Evolutionary conservation across 805 yeast species (phyloP).

Genomic region (Monosporozyma servazzii): DNA sequence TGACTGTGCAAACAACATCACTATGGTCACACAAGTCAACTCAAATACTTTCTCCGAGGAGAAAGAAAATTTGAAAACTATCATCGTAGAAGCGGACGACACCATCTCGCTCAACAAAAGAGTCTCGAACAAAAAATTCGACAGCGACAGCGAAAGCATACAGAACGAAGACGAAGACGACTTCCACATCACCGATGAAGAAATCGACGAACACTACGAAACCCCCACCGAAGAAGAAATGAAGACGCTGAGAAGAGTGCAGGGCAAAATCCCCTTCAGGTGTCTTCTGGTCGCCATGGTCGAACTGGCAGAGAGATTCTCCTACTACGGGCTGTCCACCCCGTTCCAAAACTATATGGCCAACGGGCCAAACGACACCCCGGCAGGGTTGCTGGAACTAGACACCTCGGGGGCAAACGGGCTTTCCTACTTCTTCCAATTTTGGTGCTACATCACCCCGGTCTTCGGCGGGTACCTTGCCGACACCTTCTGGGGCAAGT

Average conservation of each 20-base stretch:
- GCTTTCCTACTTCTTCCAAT: conserved; percentile 64
- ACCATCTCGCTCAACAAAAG: background rate
- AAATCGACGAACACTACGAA: conserved; percentile 73
- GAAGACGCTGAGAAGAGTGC: conserved; percentile 22
- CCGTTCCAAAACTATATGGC: conserved; percentile 77
- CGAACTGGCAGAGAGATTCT: conserved; percentile 73
- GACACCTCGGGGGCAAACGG: conserved; percentile 61
- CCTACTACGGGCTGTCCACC: conserved; percentile 70
- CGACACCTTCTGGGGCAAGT: conserved; percentile 67
- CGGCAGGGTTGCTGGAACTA: conserved; percentile 48
- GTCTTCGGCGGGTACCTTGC: conserved; percentile 67
- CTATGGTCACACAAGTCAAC: background rate
- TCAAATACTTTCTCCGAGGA: background rate
- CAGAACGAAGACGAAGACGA: background rate
- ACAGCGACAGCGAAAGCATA: background rate
- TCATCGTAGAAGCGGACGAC: background rate
- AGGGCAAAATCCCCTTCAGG: conserved; percentile 40
- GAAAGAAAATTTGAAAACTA: background rate
- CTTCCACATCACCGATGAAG: conserved; percentile 35
- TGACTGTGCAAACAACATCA: too few species aligned
- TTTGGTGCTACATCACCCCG: conserved; percentile 78
- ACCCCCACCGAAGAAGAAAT: conserved; percentile 26
- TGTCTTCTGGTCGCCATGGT: conserved; percentile 51
- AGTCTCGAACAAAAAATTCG: background rate
- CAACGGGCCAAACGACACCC: conserved; percentile 36